These are phyloP conservation scores for Flaveria ramosissima DNA, from an alignment of 129 eudicot genomes.

Conservation along the genomic window DNA sequence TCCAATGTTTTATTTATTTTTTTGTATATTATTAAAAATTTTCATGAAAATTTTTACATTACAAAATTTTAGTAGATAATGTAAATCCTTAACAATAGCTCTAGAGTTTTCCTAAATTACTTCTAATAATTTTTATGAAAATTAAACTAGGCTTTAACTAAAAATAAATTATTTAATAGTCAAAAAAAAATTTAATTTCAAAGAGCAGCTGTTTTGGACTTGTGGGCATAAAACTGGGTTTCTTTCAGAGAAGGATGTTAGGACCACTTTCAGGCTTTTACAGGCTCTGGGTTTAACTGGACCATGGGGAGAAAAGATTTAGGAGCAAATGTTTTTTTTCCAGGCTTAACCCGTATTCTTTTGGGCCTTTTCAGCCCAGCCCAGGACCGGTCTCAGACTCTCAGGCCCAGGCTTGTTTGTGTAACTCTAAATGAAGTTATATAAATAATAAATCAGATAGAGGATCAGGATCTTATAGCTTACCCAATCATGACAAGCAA, in stretches of 20 bases:
- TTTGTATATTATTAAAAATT: neutral
- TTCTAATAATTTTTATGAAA: neutral
- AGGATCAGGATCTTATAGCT: constrained; percentile 10
- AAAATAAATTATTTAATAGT: neutral
- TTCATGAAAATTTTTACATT: neutral
- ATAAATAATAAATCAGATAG: neutral
- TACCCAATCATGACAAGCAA: constrained; percentile 99
- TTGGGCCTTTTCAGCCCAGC: neutral
- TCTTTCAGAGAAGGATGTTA: neutral
- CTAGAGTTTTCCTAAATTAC: neutral
- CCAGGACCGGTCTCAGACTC: neutral
- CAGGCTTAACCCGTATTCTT: neutral
- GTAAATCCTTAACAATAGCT: neutral
- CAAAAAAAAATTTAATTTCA: neutral
- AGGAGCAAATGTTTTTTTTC: neutral
- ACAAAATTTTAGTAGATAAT: neutral
- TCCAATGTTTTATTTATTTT: neutral
- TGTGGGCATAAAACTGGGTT: neutral
- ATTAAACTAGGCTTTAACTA: neutral
- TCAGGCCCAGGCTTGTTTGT: constrained; percentile 5
- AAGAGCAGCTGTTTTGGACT: neutral
- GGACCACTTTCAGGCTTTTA: constrained; percentile 3
- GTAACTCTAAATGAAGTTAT: neutral
- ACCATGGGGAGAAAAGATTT: neutral
- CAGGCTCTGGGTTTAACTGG: neutral